Conservation (phyloP, 164 flowering plant species). For the Tetrastigma voinierianum region DNA sequence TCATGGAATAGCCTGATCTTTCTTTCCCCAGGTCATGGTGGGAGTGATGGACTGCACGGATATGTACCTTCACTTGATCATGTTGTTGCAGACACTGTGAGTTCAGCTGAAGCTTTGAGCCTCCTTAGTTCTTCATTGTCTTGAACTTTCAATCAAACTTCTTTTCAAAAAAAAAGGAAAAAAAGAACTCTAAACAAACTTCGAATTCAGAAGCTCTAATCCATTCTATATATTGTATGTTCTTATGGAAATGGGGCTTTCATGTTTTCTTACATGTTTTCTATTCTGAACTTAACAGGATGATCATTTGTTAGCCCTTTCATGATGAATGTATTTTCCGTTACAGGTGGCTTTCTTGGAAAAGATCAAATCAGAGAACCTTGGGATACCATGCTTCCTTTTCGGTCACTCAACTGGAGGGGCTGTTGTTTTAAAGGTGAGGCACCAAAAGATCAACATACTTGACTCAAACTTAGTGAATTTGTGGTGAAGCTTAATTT, state of each 20-base stretch:
- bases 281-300: too few relatives aligned
- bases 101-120: constrained; percentile 26
- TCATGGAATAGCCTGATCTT: neutral
- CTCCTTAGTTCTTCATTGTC: neutral
- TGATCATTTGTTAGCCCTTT: too few relatives aligned
- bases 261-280: too few relatives aligned
- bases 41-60: constrained; percentile 99
- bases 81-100: constrained; percentile 95
- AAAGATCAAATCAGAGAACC: constrained; percentile 74
- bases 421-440: constrained; percentile 94
- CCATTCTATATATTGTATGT: too few relatives aligned
- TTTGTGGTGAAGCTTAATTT: neutral
- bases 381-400: constrained; percentile 87
- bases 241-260: too few relatives aligned
- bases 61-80: constrained; percentile 96
- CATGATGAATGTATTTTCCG: neutral
- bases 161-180: too few relatives aligned
- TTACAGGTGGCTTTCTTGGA: constrained; percentile 75
- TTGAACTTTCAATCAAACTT: too few relatives aligned
- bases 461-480: neutral
- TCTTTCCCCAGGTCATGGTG: constrained; percentile 78
- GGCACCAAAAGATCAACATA: neutral
- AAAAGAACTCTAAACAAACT: too few relatives aligned
- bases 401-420: constrained; percentile 99
- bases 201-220: too few relatives aligned